Evolutionary conservation across 192 early-diverging fungal genomes (phyloP).

Genomic region (Coemansia aciculifera): DNA sequence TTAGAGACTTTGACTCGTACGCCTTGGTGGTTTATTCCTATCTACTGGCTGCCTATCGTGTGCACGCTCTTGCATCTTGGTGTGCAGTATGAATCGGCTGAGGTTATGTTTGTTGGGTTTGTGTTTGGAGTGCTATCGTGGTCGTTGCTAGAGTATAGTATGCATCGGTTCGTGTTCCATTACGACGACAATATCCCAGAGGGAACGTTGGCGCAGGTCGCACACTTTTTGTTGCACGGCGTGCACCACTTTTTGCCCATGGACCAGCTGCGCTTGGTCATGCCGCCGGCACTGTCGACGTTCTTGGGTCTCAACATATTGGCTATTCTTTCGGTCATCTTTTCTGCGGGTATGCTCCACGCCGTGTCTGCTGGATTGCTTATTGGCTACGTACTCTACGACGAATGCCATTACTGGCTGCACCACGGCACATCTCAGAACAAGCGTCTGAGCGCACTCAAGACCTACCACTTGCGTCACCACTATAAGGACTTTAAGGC

Average conservation of each 20-base stretch:
- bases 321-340: constrained; percentile 58
- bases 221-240: constrained; percentile 91
- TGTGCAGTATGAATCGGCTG: constrained; percentile 34
- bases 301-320: constrained; percentile 67
- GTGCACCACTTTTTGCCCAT: constrained; percentile 97
- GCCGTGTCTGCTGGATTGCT: constrained; percentile 73
- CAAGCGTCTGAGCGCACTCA: constrained; percentile 80
- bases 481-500: constrained; percentile 90
- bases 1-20: constrained; percentile 88
- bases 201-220: constrained; percentile 66
- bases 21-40: constrained; percentile 87
- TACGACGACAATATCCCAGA: constrained; percentile 87
- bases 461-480: constrained; percentile 92
- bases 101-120: constrained; percentile 56
- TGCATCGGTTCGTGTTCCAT: constrained; percentile 95
- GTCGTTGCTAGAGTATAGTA: constrained; percentile 86
- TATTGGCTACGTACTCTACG: constrained; percentile 88
- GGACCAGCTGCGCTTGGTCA: constrained; percentile 94
- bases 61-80: constrained; percentile 28
- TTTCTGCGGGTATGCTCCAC: constrained; percentile 65
- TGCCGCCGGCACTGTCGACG: constrained; percentile 79
- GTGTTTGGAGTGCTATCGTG: constrained; percentile 73
- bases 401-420: constrained; percentile 91
- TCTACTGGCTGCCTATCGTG: constrained; percentile 84
- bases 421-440: constrained; percentile 83